Conservation (phyloP, 2,329 filamentous ascomycete genomes). For the Pseudopyricularia javanii region DNA sequence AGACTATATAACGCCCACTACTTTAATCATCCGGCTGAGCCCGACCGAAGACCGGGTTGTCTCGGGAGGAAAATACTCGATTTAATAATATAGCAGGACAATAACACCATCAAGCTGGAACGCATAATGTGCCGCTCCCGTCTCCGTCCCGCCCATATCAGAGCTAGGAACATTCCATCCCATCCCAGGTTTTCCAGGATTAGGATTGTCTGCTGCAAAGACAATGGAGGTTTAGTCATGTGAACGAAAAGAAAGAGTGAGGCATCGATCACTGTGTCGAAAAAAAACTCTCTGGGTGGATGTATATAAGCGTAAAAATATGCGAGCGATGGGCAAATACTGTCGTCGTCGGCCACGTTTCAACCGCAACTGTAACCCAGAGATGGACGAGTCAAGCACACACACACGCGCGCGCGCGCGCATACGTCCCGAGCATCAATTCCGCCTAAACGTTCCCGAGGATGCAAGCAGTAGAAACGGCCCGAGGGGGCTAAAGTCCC, state of each 20-base stretch:
- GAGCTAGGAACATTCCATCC: not conserved
- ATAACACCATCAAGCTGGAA: not conserved
- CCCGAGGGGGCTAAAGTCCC: not conserved
- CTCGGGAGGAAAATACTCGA: not conserved
- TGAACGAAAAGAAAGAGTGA: no score
- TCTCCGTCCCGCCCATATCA: not conserved
- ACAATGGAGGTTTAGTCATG: no score
- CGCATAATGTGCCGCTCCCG: not conserved
- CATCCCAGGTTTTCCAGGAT: not conserved
- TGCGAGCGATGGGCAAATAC: no score
- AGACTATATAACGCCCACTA: no score
- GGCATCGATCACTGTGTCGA: no score
- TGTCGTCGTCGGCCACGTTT: no score
- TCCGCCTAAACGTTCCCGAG: not conserved
- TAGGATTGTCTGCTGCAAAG: not conserved
- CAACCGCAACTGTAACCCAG: no score
- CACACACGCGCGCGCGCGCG: no score
- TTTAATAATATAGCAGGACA: not conserved
- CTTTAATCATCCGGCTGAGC: no score
- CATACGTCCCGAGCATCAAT: not conserved
- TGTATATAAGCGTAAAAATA: no score
- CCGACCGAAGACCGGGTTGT: not conserved
- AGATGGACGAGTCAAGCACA: not conserved
- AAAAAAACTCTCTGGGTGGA: no score
- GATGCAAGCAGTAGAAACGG: not conserved